phyloP scores from a whole-genome alignment of 495 filamentous ascomycete genomes.

The Ramalina peruviana region DNA sequence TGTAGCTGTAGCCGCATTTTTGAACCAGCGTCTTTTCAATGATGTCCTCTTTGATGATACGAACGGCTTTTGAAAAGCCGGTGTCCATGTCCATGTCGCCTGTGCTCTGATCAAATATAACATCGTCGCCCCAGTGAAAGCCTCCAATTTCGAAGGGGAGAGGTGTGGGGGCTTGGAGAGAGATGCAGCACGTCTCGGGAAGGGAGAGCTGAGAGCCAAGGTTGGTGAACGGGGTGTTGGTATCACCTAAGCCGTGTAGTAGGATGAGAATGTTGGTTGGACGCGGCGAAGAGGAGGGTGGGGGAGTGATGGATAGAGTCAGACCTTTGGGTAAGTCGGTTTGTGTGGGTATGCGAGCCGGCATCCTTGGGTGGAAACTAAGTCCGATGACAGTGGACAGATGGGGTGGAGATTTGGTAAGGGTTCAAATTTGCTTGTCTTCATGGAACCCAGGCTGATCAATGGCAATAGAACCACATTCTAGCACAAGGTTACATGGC shows the following conservation, averaged over 20 bases:
- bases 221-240: slow-evolving; percentile 48
- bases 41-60: slow-evolving; percentile 39
- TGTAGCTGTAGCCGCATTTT: slow-evolving; percentile 54
- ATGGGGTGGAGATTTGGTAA: no score
- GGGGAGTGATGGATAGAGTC: slow-evolving; percentile 30
- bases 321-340: slow-evolving; percentile 39
- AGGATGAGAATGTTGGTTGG: slow-evolving; percentile 61
- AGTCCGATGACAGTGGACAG: no score
- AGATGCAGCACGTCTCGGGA: slow-evolving; percentile 65
- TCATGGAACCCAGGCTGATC: no score
- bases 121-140: slow-evolving; percentile 90
- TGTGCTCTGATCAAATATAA: slow-evolving; percentile 46
- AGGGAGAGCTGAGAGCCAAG: slow-evolving; percentile 63
- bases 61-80: slow-evolving; percentile 47
- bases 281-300: slow-evolving; percentile 21
- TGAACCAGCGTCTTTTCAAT: slow-evolving; percentile 44
- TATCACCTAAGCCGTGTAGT: slow-evolving; percentile 84
- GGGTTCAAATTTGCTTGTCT: no score
- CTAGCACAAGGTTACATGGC: no score
- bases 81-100: slow-evolving; percentile 66
- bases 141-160: slow-evolving; percentile 63
- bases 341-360: slow-evolving; percentile 22
- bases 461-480: no score
- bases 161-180: slow-evolving; percentile 57
- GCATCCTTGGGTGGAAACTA: slow-evolving; percentile 14